Evolutionary conservation across 202 grass and related monocot genomes (phyloP), one percentile per base, ranked within the genome.

Genomic region (Zoysia matrella): DNA sequence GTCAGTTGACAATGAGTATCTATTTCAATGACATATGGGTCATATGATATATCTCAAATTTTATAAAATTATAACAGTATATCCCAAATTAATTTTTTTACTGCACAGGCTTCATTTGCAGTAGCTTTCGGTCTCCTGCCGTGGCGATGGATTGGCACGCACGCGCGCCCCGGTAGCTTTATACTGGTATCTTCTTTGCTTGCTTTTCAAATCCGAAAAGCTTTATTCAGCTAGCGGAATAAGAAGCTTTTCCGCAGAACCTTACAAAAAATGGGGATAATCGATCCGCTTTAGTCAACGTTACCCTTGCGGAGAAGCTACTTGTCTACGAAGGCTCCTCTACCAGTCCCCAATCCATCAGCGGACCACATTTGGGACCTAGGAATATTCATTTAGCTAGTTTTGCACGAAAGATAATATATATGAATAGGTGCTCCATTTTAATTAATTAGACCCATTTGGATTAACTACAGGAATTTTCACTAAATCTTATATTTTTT

Each of bases 301-400:
- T 39, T 63, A 39, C 22, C 53, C 5, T 8, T 1, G 12, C 36
- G 8, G 4, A 30, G 51, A 83, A 75, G 65, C 56, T 82, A 83
- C 72, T 58, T 83, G 22, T 60, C 4, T 60, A 52, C 81, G 50
- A 83, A 76, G 81, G 76, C 76, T 83, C 39, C 62, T 75, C 18
- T 8, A 3, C 6, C n/a, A 8, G 3, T 41, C 49, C 11, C 65
- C n/a, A 47, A 55, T 73, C 60, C 11, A 65, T 65, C 77, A 4
- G 47, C 42, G 52, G 65, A 47, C 2, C 65, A 58, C 8, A 47
- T 47, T 47, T 47, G 45, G 45, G 45, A 47, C 22, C 22, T 22
- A 22, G 45, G 45, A 5, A 47, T 47, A 5, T 47, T 4, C 45
- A 47, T 47, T 47, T 47, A 4, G 5, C 45, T 22, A 47, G 6